Percentiles rank a stretch among this genome's conserved stretches.
These are phyloP conservation scores for Agapanthus africanus DNA, from an alignment of 106 monocot species.

Conservation along the genomic window DNA sequence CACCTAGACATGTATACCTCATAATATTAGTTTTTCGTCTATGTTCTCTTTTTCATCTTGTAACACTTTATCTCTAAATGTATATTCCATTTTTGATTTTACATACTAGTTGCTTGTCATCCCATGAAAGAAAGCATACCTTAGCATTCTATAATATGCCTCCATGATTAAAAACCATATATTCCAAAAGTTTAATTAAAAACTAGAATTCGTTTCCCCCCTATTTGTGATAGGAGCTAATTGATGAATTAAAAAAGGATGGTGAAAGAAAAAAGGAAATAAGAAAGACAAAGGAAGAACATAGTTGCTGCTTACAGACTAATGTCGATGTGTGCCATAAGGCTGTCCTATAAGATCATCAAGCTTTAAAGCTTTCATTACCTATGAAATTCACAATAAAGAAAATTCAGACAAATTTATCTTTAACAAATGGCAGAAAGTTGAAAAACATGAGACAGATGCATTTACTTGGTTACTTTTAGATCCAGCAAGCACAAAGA, in stretches of 20 bases:
- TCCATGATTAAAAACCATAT: neutral
- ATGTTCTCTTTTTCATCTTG: neutral
- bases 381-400: slow-evolving; percentile 10
- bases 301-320: slow-evolving; percentile 15
- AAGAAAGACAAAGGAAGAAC: neutral
- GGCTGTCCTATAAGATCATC: slow-evolving; percentile 26
- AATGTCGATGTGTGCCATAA: slow-evolving; percentile 34
- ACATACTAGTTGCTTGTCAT: neutral
- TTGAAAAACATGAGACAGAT: neutral
- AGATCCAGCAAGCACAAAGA: slow-evolving; percentile 29
- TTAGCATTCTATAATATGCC: neutral
- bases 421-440: neutral
- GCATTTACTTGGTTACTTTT: slow-evolving; percentile 31
- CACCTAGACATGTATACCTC: neutral
- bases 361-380: slow-evolving; percentile 30
- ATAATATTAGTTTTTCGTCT: neutral
- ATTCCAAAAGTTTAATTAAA: no score
- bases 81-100: neutral
- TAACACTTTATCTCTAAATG: neutral
- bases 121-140: neutral
- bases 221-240: neutral
- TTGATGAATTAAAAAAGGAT: neutral
- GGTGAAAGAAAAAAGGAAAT: neutral
- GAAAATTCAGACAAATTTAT: neutral
- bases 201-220: no score